Evolutionary conservation across 495 filamentous ascomycete genomes (phyloP).

Genomic region (Penicillium riverlandense): DNA sequence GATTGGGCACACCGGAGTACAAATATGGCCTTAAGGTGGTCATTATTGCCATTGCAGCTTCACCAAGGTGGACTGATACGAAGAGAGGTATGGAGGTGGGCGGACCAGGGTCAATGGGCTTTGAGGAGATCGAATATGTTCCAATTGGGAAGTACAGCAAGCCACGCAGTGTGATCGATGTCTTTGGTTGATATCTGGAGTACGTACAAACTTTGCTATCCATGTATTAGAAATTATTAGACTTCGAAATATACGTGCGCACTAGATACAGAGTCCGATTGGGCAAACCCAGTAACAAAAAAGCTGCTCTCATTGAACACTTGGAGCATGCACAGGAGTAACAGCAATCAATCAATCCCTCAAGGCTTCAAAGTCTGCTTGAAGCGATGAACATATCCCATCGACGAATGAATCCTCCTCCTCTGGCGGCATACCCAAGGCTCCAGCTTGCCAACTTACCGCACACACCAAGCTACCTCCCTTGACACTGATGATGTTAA

Average conservation of each 20-base stretch:
- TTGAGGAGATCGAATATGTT: constrained; percentile 22
- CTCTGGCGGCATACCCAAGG: constrained; percentile 10
- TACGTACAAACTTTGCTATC: too few species aligned
- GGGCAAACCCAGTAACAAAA: too few species aligned
- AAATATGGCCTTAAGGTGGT: constrained; percentile 51
- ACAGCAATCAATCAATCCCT: background rate
- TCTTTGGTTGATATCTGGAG: constrained; percentile 11
- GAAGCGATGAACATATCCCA: constrained; percentile 11
- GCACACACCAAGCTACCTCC: constrained; percentile 13
- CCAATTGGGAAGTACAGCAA: constrained; percentile 24
- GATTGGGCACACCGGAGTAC: constrained; percentile 56
- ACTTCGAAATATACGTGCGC: too few species aligned
- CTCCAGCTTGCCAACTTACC: constrained; percentile 18
- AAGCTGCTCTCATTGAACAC: too few species aligned
- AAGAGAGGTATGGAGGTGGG: constrained; percentile 22
- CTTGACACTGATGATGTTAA: constrained; percentile 19
- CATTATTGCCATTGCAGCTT: constrained; percentile 50
- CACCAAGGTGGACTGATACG: constrained; percentile 47
- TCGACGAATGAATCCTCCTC: constrained; percentile 10
- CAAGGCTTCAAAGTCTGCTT: constrained; percentile 7
- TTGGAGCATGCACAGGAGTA: too few species aligned
- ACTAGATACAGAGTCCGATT: too few species aligned
- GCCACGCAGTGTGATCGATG: constrained; percentile 23
- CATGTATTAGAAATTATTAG: too few species aligned
- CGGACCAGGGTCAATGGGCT: constrained; percentile 24